Evolutionary conservation across 345 rosid species (phyloP).

Genomic region (Aurinia saxatilis): DNA sequence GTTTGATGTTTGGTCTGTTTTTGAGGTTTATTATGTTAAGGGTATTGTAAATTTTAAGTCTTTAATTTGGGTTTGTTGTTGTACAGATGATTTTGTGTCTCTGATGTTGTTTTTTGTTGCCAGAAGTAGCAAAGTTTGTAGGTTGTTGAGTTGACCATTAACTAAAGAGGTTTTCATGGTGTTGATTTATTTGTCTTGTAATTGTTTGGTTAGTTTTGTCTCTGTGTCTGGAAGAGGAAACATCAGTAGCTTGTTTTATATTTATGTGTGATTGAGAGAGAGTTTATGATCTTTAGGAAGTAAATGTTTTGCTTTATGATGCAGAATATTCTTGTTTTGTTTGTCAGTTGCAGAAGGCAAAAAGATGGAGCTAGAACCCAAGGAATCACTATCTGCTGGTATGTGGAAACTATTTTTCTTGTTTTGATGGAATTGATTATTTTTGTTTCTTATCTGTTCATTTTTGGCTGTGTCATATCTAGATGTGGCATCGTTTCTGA

Average conservation of each 20-base stretch:
- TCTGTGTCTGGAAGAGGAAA: background rate
- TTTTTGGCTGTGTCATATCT: slow-evolving; percentile 4
- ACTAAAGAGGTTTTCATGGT: background rate
- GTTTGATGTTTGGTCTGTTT: background rate
- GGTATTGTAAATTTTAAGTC: background rate
- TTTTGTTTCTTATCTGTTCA: background rate
- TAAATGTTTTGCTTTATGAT: background rate
- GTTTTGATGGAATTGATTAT: background rate
- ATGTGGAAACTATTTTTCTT: background rate
- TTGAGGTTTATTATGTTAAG: background rate
- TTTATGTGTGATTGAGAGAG: background rate
- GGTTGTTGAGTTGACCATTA: slow-evolving; percentile 22
- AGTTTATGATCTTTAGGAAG: background rate
- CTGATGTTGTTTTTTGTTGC: slow-evolving; percentile 7
- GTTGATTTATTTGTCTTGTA: background rate
- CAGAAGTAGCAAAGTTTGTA: background rate
- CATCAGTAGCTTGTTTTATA: background rate
- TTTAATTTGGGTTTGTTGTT: slow-evolving; percentile 15
- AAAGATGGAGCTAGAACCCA: slow-evolving; percentile 44
- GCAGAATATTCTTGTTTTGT: background rate
- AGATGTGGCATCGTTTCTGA: slow-evolving; percentile 17
- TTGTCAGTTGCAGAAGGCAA: slow-evolving; percentile 21
- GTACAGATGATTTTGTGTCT: slow-evolving; percentile 1
- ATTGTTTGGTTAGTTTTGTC: background rate
- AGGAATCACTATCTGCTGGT: slow-evolving; percentile 27